Base-by-base conservation (phyloP, 768 basidiomycete species). In the Podaxis rugospora region DNA sequence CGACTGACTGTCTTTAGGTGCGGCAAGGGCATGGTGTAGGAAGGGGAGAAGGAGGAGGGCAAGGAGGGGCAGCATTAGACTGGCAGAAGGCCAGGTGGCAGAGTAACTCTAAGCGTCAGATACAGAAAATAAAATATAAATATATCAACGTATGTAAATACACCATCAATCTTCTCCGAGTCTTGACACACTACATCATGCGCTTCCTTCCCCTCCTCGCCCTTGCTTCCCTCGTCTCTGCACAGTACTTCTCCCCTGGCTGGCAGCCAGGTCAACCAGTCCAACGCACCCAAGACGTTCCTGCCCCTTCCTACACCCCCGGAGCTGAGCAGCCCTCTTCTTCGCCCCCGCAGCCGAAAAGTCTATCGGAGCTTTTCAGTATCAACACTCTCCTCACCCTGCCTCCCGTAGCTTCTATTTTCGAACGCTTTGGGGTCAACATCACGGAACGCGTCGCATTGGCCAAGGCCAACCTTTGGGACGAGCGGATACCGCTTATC, bases 171-270 rank as follows among this genome's bases (percentile, higher is more conserved):
- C 66, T 74, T 67, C 74, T 70, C n/a, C n/a, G n/a, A n/a, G n/a
- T n/a, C 70, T 89, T 90, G 88, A 86, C 79, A 77, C 57, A 79
- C 57, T 71, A 75, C 51, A 51, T 50, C 57, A 55, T 62, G 50
- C 57, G 72, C 37, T 66, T 72, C 28, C 64, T 82, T 67, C 66
- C 71, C 56, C 64, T 72, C 57, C 70, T 77, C 51, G 71, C 74
- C 55, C 68, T 78, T 62, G 71, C 72, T 55, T 71, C 74, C 55
- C 72, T 76, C 23, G 76, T 72, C 47, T 73, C 74, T 54, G 90
- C 89, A 11, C 86, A 90, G 64, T 92, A 92, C 72, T 87, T 92
- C 72, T 92, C 90, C 3, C 76, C 77, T 35, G 92, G 92, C n/a
- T 93, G 92, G 92, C 68, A 76, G 28, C 92, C 92, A 2, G 91